phyloP scores from a whole-genome alignment of 164 flowering plant species.

The Amborella trichopoda region DNA sequence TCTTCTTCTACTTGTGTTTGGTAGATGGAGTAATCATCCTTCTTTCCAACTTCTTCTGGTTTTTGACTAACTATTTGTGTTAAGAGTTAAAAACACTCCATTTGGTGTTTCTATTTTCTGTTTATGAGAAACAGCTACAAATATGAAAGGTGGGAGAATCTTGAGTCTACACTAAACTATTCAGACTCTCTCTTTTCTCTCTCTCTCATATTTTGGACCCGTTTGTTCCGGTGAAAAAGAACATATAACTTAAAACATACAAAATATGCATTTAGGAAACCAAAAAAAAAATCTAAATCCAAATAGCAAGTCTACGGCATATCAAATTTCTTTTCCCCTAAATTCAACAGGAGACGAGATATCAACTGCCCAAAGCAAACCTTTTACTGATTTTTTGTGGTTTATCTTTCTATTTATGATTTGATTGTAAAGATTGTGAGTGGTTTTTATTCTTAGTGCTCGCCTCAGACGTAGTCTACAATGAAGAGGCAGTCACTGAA shows the following conservation, averaged over 20 bases:
- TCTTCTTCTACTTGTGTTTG: neutral
- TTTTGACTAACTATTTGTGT: neutral
- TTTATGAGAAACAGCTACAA: neutral
- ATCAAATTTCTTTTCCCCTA: neutral
- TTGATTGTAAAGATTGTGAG: neutral
- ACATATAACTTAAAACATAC: neutral
- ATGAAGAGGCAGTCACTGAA: slow-evolving; percentile 71
- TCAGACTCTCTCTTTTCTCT: too few species aligned
- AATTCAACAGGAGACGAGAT: too few species aligned
- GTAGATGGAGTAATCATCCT: neutral
- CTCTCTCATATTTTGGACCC: too few species aligned
- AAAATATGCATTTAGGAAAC: neutral
- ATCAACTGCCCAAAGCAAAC: too few species aligned
- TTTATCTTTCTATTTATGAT: neutral
- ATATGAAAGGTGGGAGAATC: too few species aligned
- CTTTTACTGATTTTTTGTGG: neutral
- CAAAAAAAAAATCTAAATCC: neutral
- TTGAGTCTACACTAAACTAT: too few species aligned
- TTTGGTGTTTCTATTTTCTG: neutral
- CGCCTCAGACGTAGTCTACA: slow-evolving; percentile 83
- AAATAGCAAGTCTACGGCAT: neutral
- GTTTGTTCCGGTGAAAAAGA: too few species aligned
- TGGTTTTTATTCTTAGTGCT: slow-evolving; percentile 30
- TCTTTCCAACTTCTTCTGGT: neutral
- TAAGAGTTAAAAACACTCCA: too few species aligned